Base-by-base conservation (phyloP, 257 asterid species). In the Solanum gandarillasii region DNA sequence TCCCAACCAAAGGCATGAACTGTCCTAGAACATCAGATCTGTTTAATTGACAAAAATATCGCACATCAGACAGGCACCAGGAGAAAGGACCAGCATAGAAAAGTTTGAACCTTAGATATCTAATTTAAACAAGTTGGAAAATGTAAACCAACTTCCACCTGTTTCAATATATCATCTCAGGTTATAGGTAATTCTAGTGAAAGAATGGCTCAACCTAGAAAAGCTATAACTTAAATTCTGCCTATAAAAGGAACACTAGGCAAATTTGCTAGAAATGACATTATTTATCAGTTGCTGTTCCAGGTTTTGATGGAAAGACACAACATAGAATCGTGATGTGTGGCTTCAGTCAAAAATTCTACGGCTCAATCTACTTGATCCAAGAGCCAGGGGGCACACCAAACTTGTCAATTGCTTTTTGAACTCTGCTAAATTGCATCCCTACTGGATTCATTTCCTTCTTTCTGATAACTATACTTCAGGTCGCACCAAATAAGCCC, bases 1-100 rank as follows among this genome's bases (percentile, higher is more conserved):
- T 93, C 84, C 99, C 99, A 82, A 97, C 98, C 95, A 90, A 93
- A 78, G 99, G 99, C 99, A 97, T 97, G 87, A 97, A 91, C 91
- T 97, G 99, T 52, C 97, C 97, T 83, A 95, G 91, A 91, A 95
- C 95, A 94, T 95, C 98, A 48, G 98, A 94, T 88, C 98, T 95
- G 92, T 79, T 83, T 75, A 86, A 70, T 67, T 86, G 67, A 79
- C 39, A 79, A 67, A 67, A 39, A 38, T 16, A 27, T 58, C 38
- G 46, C 78, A 31, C 65, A 67, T 87, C 27, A 82, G 29, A 31
- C 4, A 48, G 6, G 20, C 86, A 79, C 41, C 7, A 9, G 43
- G 68, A 18, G 41, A 81, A 29, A 46, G 68, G 65, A 81, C 85
- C 85, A 81, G 85, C 68, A 81, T 46, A 78, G 35, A 27, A 43